Evolutionary conservation across 805 yeast genomes (phyloP).

Genomic region (Yamadazyma kitorensis): DNA sequence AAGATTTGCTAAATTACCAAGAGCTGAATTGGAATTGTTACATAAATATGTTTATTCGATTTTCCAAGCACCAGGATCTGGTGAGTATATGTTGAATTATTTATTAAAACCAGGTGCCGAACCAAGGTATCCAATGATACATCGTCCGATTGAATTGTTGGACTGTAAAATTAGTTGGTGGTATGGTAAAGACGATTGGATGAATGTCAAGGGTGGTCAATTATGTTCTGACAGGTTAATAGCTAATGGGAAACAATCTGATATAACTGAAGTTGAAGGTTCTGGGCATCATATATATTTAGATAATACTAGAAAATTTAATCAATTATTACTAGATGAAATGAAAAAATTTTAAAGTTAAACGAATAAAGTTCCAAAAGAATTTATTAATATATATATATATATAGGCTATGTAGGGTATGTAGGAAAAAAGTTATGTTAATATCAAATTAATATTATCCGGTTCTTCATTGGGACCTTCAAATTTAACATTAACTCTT

Average conservation of each 20-base stretch:
- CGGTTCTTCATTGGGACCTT: constrained; percentile 25
- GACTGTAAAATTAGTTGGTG: constrained; percentile 73
- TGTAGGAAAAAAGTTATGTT: constrained; percentile 3
- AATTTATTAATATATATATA: no score
- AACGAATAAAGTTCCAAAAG: not conserved
- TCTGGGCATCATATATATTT: constrained; percentile 81
- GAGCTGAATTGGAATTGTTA: constrained; percentile 47
- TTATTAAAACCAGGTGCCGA: constrained; percentile 88
- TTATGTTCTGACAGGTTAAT: constrained; percentile 35
- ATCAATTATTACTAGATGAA: constrained; percentile 47
- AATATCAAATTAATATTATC: constrained; percentile 12
- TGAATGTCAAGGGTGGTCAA: constrained; percentile 52
- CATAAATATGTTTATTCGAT: constrained; percentile 82
- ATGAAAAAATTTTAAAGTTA: constrained; percentile 35
- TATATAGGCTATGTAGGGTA: no score
- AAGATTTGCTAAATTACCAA: constrained; percentile 61
- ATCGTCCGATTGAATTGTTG: constrained; percentile 47
- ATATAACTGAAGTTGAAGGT: constrained; percentile 44
- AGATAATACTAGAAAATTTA: constrained; percentile 59
- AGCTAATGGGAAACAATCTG: constrained; percentile 15
- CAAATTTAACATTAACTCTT: constrained; percentile 20
- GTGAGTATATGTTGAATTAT: constrained; percentile 86
- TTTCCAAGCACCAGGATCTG: constrained; percentile 85
- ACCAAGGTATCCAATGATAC: constrained; percentile 70
- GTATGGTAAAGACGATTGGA: constrained; percentile 77